Conservation (phyloP, 2,329 filamentous ascomycete species). For the Simplicillium aogashimaense region DNA sequence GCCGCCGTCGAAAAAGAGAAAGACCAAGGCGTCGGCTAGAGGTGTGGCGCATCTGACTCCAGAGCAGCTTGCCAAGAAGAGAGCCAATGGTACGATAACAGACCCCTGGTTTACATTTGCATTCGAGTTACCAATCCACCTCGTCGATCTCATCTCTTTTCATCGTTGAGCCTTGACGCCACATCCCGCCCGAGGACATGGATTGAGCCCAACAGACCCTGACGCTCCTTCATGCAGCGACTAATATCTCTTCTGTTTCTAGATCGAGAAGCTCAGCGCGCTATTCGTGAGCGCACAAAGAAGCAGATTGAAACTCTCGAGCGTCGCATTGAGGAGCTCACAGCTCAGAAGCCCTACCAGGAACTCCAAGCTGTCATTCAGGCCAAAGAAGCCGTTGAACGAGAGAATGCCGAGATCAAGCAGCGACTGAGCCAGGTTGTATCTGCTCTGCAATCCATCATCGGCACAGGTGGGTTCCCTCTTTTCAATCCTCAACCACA, state of each 20-base stretch:
- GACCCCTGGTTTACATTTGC: neutral
- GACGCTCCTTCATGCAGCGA: neutral
- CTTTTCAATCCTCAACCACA: no score
- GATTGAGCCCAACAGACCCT: neutral
- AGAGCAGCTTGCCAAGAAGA: slow-evolving; percentile 63
- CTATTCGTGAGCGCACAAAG: slow-evolving; percentile 74
- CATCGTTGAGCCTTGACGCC: slow-evolving; percentile 6
- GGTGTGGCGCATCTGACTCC: slow-evolving; percentile 57
- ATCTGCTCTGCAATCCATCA: slow-evolving; percentile 50
- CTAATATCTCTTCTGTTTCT: slow-evolving; percentile 14
- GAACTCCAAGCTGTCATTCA: slow-evolving; percentile 68
- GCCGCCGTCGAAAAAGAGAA: slow-evolving; percentile 31
- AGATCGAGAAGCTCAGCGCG: slow-evolving; percentile 78
- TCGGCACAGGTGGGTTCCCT: slow-evolving; percentile 16
- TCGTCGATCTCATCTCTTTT: slow-evolving; percentile 3
- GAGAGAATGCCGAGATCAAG: slow-evolving; percentile 72
- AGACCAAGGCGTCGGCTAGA: slow-evolving; percentile 29
- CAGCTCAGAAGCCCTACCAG: slow-evolving; percentile 71
- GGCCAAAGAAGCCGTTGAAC: slow-evolving; percentile 67
- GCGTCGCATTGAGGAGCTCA: slow-evolving; percentile 62
- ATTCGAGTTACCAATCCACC: neutral
- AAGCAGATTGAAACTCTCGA: slow-evolving; percentile 70
- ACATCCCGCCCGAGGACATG: neutral
- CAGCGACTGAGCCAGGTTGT: slow-evolving; percentile 56
- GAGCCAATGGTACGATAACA: slow-evolving; percentile 39